phyloP scores from a whole-genome alignment of 1,284 basidiomycete species.

The Neonothopanus nambi region DNA sequence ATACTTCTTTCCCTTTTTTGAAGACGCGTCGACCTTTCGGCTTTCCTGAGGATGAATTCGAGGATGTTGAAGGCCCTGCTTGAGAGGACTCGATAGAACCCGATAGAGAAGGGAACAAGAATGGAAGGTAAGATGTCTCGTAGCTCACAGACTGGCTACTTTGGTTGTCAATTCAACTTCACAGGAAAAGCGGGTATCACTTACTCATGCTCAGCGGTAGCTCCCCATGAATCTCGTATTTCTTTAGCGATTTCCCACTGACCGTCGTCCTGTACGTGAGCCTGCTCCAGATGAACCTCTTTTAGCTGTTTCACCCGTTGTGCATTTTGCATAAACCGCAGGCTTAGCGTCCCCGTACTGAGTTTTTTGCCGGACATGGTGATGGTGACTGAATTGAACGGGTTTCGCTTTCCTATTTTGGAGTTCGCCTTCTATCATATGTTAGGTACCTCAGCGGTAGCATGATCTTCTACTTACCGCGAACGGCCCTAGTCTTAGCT shows the following conservation, averaged over 20 bases:
- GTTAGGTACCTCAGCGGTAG: too few species aligned
- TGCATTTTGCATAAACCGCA: slow-evolving; percentile 79
- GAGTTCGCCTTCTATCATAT: too few species aligned
- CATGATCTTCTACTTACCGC: too few species aligned
- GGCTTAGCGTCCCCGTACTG: slow-evolving; percentile 65
- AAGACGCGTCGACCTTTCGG: slow-evolving; percentile 43
- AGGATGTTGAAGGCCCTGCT: background rate
- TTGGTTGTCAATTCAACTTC: slow-evolving; percentile 11
- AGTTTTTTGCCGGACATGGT: slow-evolving; percentile 57
- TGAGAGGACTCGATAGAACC: slow-evolving; percentile 17
- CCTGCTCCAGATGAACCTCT: slow-evolving; percentile 51
- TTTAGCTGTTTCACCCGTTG: slow-evolving; percentile 54
- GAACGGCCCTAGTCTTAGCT: too few species aligned
- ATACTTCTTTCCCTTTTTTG: slow-evolving; percentile 44
- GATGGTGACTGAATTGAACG: background rate
- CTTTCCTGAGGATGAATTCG: slow-evolving; percentile 15
- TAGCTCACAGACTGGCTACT: slow-evolving; percentile 42
- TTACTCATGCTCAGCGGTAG: slow-evolving; percentile 15
- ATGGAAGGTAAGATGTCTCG: slow-evolving; percentile 72
- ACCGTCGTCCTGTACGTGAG: slow-evolving; percentile 64
- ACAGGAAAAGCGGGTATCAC: background rate
- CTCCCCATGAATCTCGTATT: slow-evolving; percentile 60
- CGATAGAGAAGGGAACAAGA: slow-evolving; percentile 52
- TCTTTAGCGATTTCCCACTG: slow-evolving; percentile 67
- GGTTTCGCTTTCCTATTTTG: too few species aligned